These are phyloP conservation scores for Scedosporium minutisporum DNA, from an alignment of 2,329 filamentous ascomycete genomes.

Conservation along the genomic window DNA sequence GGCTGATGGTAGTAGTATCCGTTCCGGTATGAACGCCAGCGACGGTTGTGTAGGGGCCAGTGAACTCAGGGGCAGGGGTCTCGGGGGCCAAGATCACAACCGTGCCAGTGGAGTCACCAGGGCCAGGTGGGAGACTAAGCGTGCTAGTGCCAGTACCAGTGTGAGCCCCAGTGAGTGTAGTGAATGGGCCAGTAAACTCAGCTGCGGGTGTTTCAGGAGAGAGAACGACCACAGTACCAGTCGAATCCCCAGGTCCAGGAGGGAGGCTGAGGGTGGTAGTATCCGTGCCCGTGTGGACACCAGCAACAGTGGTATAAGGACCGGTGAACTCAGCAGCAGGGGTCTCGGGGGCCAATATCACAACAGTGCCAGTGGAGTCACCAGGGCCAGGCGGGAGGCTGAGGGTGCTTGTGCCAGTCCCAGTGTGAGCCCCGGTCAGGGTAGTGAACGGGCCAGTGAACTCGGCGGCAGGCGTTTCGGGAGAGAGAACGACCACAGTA, in stretches of 20 bases:
- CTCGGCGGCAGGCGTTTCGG: background rate
- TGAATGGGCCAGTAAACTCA: slow-evolving; percentile 2
- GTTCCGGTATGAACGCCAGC: slow-evolving; percentile 1
- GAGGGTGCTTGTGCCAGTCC: no score
- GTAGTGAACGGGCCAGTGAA: slow-evolving; percentile 8
- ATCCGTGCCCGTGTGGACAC: slow-evolving; percentile 1
- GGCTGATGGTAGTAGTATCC: background rate
- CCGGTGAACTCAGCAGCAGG: no score
- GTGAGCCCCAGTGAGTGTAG: background rate
- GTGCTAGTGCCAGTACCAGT: slow-evolving; percentile 4
- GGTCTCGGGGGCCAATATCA: no score
- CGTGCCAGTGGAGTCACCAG: no score
- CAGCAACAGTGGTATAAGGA: background rate
- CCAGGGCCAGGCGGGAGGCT: background rate
- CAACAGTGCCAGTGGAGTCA: no score
- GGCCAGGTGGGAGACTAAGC: slow-evolving; percentile 2
- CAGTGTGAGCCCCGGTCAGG: background rate
- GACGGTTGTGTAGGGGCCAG: background rate
- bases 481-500: slow-evolving; percentile 8
- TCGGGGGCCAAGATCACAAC: no score
- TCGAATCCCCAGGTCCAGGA: background rate
- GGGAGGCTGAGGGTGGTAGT: background rate
- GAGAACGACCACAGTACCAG: background rate
- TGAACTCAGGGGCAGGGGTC: background rate
- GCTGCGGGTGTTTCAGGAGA: background rate